These are phyloP conservation scores for Fomitopsis betulina DNA, from an alignment of 1,284 basidiomycete genomes.

Conservation along the genomic window DNA sequence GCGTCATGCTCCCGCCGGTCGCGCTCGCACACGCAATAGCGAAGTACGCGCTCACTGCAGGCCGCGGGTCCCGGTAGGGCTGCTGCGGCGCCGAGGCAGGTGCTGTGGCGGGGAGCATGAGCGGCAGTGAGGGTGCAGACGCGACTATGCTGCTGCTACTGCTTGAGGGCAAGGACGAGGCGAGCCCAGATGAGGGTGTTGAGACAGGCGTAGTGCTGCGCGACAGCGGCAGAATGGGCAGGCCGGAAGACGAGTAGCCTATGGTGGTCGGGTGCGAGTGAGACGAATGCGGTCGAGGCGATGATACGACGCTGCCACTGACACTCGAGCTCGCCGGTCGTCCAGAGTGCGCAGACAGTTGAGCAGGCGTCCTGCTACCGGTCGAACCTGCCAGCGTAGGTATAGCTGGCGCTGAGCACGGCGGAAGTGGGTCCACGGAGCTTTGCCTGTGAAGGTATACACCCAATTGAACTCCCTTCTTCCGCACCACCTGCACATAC, in stretches of 20 bases:
- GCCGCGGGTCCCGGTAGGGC: constrained; percentile 73
- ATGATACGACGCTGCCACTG: constrained; percentile 9
- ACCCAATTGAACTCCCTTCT: constrained; percentile 77
- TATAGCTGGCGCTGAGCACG: constrained; percentile 27
- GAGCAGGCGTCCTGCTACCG: background rate
- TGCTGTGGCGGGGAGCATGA: constrained; percentile 36
- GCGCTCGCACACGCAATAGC: constrained; percentile 79
- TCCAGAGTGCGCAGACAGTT: background rate
- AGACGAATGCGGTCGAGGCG: constrained; percentile 11
- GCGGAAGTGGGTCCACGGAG: constrained; percentile 62
- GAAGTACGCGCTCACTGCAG: constrained; percentile 73
- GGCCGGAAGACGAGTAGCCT: constrained; percentile 34
- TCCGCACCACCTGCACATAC: constrained; percentile 81
- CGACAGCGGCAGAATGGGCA: constrained; percentile 24
- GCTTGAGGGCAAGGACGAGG: constrained; percentile 13
- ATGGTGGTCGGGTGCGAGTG: constrained; percentile 18
- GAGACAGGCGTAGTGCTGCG: constrained; percentile 37
- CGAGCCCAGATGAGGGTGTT: constrained; percentile 12
- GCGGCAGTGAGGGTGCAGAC: constrained; percentile 9
- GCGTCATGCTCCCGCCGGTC: constrained; percentile 78
- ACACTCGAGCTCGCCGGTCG: constrained; percentile 7
- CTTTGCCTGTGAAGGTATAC: constrained; percentile 90
- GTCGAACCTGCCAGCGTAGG: constrained; percentile 5
- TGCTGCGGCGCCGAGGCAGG: constrained; percentile 46
- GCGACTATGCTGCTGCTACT: constrained; percentile 3